phyloP scores from a whole-genome alignment of 78 protist species.

The Cavenderia fasciculata region DNA sequence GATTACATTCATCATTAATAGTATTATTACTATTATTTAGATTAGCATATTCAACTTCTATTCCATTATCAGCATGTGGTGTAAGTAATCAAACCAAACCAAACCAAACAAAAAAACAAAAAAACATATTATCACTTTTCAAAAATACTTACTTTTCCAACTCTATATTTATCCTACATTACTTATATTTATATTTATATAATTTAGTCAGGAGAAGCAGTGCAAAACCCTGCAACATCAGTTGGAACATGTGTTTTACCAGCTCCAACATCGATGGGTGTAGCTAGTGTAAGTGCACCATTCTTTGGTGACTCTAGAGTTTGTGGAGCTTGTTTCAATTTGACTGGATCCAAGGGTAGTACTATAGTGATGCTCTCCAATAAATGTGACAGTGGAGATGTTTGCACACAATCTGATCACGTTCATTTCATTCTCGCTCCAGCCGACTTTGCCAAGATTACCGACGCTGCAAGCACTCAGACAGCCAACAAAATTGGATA shows the following conservation, averaged over 20 bases:
- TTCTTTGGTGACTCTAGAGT: not conserved
- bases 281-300: not conserved
- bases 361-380: not conserved
- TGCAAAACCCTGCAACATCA: no score
- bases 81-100: not conserved
- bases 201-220: no score
- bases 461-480: not conserved
- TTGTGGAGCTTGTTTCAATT: conserved; percentile 2
- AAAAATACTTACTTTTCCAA: not conserved
- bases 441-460: not conserved
- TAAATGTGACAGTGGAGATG: not conserved
- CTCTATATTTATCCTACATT: not conserved
- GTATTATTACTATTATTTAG: no score
- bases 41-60: not conserved
- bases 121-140: not conserved
- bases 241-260: not conserved
- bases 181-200: no score
- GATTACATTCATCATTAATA: no score
- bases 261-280: not conserved
- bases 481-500: not conserved
- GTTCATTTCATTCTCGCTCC: not conserved
- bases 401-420: not conserved
- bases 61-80: conserved; percentile 12
- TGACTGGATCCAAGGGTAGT: not conserved
- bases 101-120: not conserved